Evolutionary conservation across 1,139 yeast species (phyloP).

Genomic region (Sugiyamaella grinbergsii): DNA sequence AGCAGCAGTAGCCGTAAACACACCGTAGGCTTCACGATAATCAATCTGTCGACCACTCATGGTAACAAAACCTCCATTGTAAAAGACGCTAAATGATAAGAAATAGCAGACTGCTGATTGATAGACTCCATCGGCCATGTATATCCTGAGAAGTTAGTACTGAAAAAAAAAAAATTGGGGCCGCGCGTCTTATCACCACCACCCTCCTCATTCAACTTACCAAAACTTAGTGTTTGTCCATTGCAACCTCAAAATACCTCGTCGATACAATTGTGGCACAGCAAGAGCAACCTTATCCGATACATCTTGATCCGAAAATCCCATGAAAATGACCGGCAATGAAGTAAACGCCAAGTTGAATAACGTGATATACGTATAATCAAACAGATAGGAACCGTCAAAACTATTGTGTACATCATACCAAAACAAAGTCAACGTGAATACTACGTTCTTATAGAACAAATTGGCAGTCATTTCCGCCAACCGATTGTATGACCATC

Average conservation of each 20-base stretch:
- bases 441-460: conserved; percentile 89
- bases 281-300: conserved; percentile 73
- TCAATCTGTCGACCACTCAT: conserved; percentile 68
- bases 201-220: conserved; percentile 29
- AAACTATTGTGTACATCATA: conserved; percentile 81
- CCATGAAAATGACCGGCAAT: conserved; percentile 86
- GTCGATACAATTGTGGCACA: conserved; percentile 83
- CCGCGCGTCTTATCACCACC: too few relatives aligned
- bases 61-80: conserved; percentile 58
- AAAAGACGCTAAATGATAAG: conserved; percentile 74
- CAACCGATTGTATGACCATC: conserved; percentile 92
- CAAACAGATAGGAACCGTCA: conserved; percentile 90
- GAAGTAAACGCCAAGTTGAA: conserved; percentile 95
- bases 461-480: conserved; percentile 94
- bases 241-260: conserved; percentile 80
- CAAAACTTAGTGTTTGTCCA: conserved; percentile 81
- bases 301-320: conserved; percentile 92
- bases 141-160: conserved; percentile 43
- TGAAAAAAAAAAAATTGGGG: too few relatives aligned
- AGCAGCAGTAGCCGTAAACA: conserved; percentile 75
- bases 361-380: conserved; percentile 88
- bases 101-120: conserved; percentile 86
- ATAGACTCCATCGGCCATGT: conserved; percentile 83
- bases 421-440: conserved; percentile 89
- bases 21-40: conserved; percentile 84